A percentile compares a stretch with the other conserved stretches of the same genome.
Conservation (phyloP, 2,329 filamentous ascomycete genomes). For the Cordyceps pruinosa region DNA sequence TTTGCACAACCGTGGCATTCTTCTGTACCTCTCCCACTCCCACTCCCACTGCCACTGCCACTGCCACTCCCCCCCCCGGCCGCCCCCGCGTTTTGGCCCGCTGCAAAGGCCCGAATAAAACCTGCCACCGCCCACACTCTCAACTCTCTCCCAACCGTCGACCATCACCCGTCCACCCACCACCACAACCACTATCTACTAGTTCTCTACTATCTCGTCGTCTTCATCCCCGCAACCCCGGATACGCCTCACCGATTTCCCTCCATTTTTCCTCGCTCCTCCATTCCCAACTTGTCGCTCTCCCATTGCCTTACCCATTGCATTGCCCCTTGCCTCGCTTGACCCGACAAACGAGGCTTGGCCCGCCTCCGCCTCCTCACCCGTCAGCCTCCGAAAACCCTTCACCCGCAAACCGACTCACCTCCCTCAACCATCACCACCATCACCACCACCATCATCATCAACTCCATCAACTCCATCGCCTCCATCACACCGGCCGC, state of each 20-base stretch:
- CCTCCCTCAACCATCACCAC: background rate
- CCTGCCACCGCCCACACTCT: slow-evolving; percentile 6
- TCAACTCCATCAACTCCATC: background rate
- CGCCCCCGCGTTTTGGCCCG: slow-evolving; percentile 10
- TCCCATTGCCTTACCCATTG: background rate
- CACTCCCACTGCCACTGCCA: background rate
- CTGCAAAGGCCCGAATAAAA: slow-evolving; percentile 12
- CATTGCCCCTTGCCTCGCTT: background rate
- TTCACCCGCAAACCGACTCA: background rate
- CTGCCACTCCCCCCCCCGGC: background rate
- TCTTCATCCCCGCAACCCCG: slow-evolving; percentile 5
- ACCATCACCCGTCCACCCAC: background rate
- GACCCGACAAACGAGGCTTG: background rate
- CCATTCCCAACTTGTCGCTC: background rate
- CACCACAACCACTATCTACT: too few relatives aligned
- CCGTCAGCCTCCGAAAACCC: background rate
- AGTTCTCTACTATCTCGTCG: background rate
- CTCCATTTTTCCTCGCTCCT: background rate
- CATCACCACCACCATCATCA: background rate
- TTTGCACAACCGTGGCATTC: background rate
- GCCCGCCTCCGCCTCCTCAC: background rate
- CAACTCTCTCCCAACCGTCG: background rate
- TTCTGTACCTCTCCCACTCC: background rate
- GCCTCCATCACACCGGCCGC: slow-evolving; percentile 18
- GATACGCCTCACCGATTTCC: background rate